These are phyloP conservation scores for Fusarium fracticaudum DNA, from an alignment of 2,329 filamentous ascomycete species.

Conservation along the genomic window DNA sequence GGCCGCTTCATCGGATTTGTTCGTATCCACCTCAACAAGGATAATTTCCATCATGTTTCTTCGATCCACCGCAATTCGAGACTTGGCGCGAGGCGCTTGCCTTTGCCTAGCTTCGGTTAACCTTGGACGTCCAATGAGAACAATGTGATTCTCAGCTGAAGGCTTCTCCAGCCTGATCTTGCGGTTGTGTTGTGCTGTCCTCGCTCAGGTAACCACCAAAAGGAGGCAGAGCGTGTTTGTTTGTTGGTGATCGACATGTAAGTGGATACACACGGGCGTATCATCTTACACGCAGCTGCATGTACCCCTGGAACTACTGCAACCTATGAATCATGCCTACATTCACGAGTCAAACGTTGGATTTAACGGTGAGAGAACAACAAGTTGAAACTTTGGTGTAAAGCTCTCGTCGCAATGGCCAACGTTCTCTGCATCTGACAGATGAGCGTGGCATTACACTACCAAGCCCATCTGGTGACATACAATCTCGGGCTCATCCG, in stretches of 20 bases:
- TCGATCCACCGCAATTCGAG: slow-evolving; percentile 26
- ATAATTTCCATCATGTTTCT: slow-evolving; percentile 10
- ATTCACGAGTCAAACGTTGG: neutral
- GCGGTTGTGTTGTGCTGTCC: neutral
- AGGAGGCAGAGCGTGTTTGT: neutral
- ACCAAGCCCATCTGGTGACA: neutral
- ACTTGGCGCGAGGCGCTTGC: slow-evolving; percentile 18
- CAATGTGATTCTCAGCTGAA: neutral
- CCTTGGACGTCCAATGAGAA: neutral
- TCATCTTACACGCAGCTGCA: slow-evolving; percentile 28
- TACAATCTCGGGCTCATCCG: neutral
- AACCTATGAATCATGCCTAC: neutral
- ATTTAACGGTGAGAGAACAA: neutral
- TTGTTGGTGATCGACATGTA: slow-evolving; percentile 6
- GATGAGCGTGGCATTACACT: neutral
- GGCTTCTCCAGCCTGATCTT: neutral
- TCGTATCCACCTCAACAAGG: slow-evolving; percentile 20
- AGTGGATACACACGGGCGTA: slow-evolving; percentile 16
- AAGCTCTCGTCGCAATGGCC: neutral
- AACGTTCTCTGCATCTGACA: neutral
- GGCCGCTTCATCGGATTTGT: slow-evolving; percentile 2
- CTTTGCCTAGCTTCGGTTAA: neutral
- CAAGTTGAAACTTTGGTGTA: neutral
- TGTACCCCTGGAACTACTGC: neutral
- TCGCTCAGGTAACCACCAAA: neutral